Evolutionary conservation across 805 yeast genomes (phyloP).

Genomic region (Candida ponderosae): DNA sequence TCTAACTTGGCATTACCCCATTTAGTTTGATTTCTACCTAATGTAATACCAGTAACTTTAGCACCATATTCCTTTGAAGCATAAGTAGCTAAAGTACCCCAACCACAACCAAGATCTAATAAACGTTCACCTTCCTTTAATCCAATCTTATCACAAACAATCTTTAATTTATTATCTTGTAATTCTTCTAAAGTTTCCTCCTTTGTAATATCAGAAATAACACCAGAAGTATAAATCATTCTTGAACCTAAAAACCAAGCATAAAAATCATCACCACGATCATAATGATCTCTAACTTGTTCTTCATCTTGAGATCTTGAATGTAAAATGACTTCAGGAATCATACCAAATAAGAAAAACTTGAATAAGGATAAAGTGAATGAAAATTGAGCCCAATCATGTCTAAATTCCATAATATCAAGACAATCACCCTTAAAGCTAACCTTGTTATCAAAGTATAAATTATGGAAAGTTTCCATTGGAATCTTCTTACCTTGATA

Average conservation of each 20-base stretch:
- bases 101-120: conserved; percentile 89
- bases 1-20: conserved; percentile 73
- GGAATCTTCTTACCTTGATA: conserved; percentile 80
- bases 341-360: conserved; percentile 78
- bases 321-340: conserved; percentile 89
- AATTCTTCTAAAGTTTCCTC: conserved; percentile 72
- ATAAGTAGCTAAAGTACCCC: conserved; percentile 89
- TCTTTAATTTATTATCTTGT: conserved; percentile 84
- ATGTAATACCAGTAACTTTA: conserved; percentile 78
- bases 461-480: conserved; percentile 86
- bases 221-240: conserved; percentile 89
- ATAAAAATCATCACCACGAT: conserved; percentile 94
- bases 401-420: conserved; percentile 78
- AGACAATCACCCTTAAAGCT: conserved; percentile 82
- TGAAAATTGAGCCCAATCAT: conserved; percentile 82
- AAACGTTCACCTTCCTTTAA: conserved; percentile 64
- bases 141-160: conserved; percentile 82
- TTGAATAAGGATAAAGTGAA: conserved; percentile 73
- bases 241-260: conserved; percentile 91
- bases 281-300: conserved; percentile 92
- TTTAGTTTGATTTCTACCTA: conserved; percentile 85
- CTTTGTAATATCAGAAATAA: conserved; percentile 58
- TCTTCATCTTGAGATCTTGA: conserved; percentile 93
- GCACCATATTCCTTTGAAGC: conserved; percentile 83
- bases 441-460: conserved; percentile 77